Base-by-base conservation (phyloP, 2,329 filamentous ascomycete genomes). In the Penicillium sp. region DNA sequence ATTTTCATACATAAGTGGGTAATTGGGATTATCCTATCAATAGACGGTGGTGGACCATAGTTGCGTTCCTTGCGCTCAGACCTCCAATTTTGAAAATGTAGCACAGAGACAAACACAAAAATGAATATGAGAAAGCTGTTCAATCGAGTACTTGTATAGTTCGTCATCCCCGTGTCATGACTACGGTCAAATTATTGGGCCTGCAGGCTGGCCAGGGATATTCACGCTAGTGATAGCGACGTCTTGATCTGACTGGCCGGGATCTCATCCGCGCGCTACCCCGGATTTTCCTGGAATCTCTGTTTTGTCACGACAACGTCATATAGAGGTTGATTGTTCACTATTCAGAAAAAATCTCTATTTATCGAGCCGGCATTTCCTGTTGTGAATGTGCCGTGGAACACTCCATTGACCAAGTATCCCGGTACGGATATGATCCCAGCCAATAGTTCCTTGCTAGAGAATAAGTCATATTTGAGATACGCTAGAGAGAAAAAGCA, bases 221-320 rank as follows among this genome's bases (percentile, higher is more conserved):
- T 27, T 13, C 18, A 41, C 36, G 36, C 37, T 29, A 27, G 9
- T 41, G 3, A 41, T 13, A n/a, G n/a, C 13, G 23, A 5, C 7
- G 23, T 20, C 17, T 42, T 10, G 4, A 30, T 47, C 47, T 43
- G 47, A 59, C 45, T 55, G 56, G 54, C 33, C 54, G 54, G 48
- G 18, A 56, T 54, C 20, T 39, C 51, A 58, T 24, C 54, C 54
- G 51, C 29, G 23, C 24, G 37, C 37, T 41, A 27, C 37, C 37
- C 37, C 37, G 21, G 37, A 41, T 41, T 41, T 39, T 29, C 37
- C 37, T 41, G 23, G 21, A 12, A 27, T 26, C 13, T 34, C 4
- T 10, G 24, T 26, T 18, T 40, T 41, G 7, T 41, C 37, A 29
- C 13, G 15, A 3, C 7, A 41, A 41, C 37, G 37, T 41, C 37